Percentiles rank a stretch among this genome's conserved stretches.
Evolutionary conservation across 768 basidiomycete genomes (phyloP).

Genomic region (Lactarius quietus): DNA sequence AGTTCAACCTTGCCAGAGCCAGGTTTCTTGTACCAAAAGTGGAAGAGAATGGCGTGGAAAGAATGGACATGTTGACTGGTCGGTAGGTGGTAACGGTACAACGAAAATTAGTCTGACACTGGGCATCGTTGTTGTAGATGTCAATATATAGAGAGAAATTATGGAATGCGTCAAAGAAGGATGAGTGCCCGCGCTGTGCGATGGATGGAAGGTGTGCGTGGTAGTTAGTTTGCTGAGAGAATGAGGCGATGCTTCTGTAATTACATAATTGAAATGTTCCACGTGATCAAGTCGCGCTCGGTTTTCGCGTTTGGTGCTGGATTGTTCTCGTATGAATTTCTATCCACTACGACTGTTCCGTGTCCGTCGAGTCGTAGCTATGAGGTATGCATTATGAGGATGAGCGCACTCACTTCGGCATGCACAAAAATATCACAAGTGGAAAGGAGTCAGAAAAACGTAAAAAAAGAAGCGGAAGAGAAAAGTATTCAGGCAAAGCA

Average conservation of each 20-base stretch:
- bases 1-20: slow-evolving; percentile 33
- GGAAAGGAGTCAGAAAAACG: background rate
- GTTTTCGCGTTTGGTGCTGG: background rate
- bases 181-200: slow-evolving; percentile 3
- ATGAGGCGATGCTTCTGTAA: background rate
- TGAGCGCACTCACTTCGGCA: background rate
- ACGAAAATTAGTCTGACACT: background rate
- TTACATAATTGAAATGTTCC: background rate
- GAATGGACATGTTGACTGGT: slow-evolving; percentile 6
- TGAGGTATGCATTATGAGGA: slow-evolving; percentile 18
- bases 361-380: slow-evolving; percentile 24
- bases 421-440: background rate
- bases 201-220: background rate
- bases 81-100: too few relatives aligned
- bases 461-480: background rate
- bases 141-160: background rate
- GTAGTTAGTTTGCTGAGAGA: too few relatives aligned
- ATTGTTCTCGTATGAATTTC: slow-evolving; percentile 12
- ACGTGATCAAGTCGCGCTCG: slow-evolving; percentile 10
- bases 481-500: slow-evolving; percentile 2
- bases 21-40: slow-evolving; percentile 15
- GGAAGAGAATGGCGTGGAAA: slow-evolving; percentile 18
- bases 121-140: background rate
- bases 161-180: background rate
- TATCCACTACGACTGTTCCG: slow-evolving; percentile 24